Percentiles rank a stretch among this genome's conserved stretches.
Conservation (phyloP, 352 stramenopile genomes). For the Pythium rishiriense region DNA sequence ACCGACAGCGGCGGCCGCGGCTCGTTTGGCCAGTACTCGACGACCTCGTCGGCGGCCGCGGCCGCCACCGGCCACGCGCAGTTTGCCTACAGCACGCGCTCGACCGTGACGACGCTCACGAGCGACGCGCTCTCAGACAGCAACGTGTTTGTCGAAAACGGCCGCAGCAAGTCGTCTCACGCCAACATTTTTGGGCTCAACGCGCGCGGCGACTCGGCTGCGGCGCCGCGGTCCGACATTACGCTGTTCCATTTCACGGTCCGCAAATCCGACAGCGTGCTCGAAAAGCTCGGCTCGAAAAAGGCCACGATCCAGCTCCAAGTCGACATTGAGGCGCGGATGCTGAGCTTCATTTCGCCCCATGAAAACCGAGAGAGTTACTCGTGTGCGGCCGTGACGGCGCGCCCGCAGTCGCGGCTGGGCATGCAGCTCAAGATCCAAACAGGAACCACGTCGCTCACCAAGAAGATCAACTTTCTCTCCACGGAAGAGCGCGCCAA, state of each 20-base stretch:
- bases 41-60: neutral
- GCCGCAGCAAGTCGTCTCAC: conserved; percentile 62
- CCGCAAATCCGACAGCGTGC: conserved; percentile 81
- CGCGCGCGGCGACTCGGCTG: conserved; percentile 29
- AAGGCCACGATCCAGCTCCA: conserved; percentile 81
- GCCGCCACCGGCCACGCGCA: conserved; percentile 33
- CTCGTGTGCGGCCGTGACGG: conserved; percentile 76
- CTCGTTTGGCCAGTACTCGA: conserved; percentile 24
- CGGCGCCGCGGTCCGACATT: conserved; percentile 53
- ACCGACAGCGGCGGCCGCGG: conserved; percentile 11
- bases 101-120: conserved; percentile 30
- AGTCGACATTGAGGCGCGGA: conserved; percentile 80
- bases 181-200: conserved; percentile 80
- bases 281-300: conserved; percentile 83
- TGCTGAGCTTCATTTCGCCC: conserved; percentile 81
- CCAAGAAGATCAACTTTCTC: conserved; percentile 86
- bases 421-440: conserved; percentile 89
- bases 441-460: conserved; percentile 67
- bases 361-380: conserved; percentile 79
- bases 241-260: conserved; percentile 87
- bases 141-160: conserved; percentile 65
- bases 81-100: conserved; percentile 30
- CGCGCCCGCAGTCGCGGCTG: conserved; percentile 69
- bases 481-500: conserved; percentile 79
- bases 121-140: conserved; percentile 26